Conservation (phyloP, 2,329 filamentous ascomycete species). For the Aureobasidium sp. region DNA sequence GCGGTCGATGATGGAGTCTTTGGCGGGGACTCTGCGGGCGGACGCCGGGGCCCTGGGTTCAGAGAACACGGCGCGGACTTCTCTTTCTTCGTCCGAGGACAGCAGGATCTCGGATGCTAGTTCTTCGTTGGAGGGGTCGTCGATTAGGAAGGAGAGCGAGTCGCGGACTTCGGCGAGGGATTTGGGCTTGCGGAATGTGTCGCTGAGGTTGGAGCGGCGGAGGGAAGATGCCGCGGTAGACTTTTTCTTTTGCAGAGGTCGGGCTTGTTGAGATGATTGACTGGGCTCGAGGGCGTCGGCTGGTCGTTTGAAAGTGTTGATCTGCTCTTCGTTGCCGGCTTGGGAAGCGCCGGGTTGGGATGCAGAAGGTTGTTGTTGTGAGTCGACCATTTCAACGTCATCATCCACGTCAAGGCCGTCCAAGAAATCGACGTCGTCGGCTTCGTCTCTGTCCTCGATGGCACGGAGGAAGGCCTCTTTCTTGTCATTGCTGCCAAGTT, state of each 20-base stretch:
- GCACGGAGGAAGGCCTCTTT: conserved; percentile 85
- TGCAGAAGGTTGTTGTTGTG: conserved; percentile 25
- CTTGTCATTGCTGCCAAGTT: conserved; percentile 65
- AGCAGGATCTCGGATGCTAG: conserved; percentile 38
- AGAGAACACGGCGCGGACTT: conserved; percentile 32
- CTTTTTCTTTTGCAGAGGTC: neutral
- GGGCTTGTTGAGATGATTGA: neutral
- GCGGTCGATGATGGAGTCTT: conserved; percentile 58
- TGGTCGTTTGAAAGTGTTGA: conserved; percentile 31
- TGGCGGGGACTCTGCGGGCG: conserved; percentile 31
- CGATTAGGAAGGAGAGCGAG: conserved; percentile 75
- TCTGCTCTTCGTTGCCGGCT: conserved; percentile 1
- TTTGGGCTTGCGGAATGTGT: conserved; percentile 55
- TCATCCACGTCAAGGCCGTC: conserved; percentile 46
- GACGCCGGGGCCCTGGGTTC: conserved; percentile 33
- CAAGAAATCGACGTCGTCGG: conserved; percentile 65
- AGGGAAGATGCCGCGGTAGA: neutral
- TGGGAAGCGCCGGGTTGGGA: neutral
- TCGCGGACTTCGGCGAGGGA: conserved; percentile 75
- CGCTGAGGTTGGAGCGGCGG: conserved; percentile 20
- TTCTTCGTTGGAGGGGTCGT: conserved; percentile 53
- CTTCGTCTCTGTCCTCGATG: conserved; percentile 70
- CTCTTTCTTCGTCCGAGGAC: conserved; percentile 33
- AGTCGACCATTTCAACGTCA: conserved; percentile 34
- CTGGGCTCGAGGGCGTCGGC: conserved; percentile 6